Conservation (phyloP, 2,329 filamentous ascomycete genomes). For the Stagonosporopsis cucurbitacearum region DNA sequence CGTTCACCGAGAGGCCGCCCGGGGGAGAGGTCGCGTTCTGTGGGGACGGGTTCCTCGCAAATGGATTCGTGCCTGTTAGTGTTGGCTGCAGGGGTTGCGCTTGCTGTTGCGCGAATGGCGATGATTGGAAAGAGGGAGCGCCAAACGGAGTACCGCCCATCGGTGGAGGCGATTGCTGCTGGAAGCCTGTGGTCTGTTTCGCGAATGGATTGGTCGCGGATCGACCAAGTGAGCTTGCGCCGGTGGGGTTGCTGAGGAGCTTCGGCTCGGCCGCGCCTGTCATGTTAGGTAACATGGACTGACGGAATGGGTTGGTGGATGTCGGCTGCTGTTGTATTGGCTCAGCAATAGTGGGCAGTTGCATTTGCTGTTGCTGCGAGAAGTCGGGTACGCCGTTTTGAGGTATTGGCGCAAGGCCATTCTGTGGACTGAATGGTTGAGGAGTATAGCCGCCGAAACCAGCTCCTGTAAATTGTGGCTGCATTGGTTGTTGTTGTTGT, state of each 20-base stretch:
- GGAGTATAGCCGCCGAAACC: constrained; percentile 84
- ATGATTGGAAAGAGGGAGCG: constrained; percentile 36
- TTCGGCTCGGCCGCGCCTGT: constrained; percentile 35
- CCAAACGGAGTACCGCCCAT: constrained; percentile 37
- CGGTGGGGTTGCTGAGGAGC: constrained; percentile 41
- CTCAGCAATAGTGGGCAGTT: constrained; percentile 43
- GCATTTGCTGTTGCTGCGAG: constrained; percentile 42
- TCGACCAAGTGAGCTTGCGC: constrained; percentile 54
- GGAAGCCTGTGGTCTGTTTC: constrained; percentile 57
- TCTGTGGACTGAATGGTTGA: constrained; percentile 60
- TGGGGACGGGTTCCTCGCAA: constrained; percentile 63
- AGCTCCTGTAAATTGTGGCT: constrained; percentile 71
- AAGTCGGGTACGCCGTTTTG: constrained; percentile 58
- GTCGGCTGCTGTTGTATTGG: constrained; percentile 59
- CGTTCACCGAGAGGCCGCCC: constrained; percentile 66
- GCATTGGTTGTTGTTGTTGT: constrained; percentile 59
- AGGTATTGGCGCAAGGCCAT: constrained; percentile 56
- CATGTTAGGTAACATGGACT: constrained; percentile 73
- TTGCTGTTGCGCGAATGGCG: constrained; percentile 45
- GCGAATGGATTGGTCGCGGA: constrained; percentile 90
- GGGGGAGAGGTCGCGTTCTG: constrained; percentile 38
- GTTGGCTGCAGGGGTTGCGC: constrained; percentile 59
- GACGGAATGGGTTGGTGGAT: constrained; percentile 90
- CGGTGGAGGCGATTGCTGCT: constrained; percentile 36
- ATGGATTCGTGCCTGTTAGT: constrained; percentile 75